phyloP scores from a whole-genome alignment of 345 rosid genomes.

The rapeseed (Brassica napus) region DNA sequence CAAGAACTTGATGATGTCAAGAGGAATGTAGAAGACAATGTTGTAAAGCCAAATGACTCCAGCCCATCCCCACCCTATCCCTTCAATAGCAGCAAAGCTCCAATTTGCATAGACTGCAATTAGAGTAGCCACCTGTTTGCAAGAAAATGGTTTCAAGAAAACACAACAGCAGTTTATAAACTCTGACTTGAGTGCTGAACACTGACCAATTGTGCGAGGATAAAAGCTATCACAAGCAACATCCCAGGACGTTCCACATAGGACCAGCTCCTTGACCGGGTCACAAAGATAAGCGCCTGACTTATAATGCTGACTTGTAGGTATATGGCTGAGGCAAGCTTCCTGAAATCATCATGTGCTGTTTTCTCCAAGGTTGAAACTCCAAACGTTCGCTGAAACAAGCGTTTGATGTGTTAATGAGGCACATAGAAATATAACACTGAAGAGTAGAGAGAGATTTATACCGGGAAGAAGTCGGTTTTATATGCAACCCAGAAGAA shows the following conservation, averaged over 20 bases:
- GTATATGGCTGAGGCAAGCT: slow-evolving; percentile 96
- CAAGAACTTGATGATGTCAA: slow-evolving; percentile 88
- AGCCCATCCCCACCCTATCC: slow-evolving; percentile 99
- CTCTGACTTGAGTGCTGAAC: neutral
- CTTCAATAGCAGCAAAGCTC: slow-evolving; percentile 95
- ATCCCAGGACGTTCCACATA: slow-evolving; percentile 92
- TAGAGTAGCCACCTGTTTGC: slow-evolving; percentile 79
- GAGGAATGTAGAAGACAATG: slow-evolving; percentile 80
- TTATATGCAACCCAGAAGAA: slow-evolving; percentile 97
- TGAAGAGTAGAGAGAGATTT: too few relatives aligned
- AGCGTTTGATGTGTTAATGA: neutral
- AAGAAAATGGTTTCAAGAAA: slow-evolving; percentile 14
- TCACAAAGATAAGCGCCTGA: slow-evolving; percentile 96
- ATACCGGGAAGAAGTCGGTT: slow-evolving; percentile 92
- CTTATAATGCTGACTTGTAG: slow-evolving; percentile 96
- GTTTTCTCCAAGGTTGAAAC: slow-evolving; percentile 87
- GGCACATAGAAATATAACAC: neutral
- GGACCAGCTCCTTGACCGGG: slow-evolving; percentile 95
- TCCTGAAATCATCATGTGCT: slow-evolving; percentile 83
- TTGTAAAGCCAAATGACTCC: slow-evolving; percentile 98
- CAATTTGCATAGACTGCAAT: slow-evolving; percentile 95
- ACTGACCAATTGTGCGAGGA: slow-evolving; percentile 91
- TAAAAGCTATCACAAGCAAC: slow-evolving; percentile 69
- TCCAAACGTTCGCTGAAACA: slow-evolving; percentile 66
- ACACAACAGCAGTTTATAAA: neutral